Percentiles rank a stretch among this genome's conserved stretches.
Evolutionary conservation across 2,329 filamentous ascomycete genomes (phyloP).

Genomic region (Colletotrichum scovillei): DNA sequence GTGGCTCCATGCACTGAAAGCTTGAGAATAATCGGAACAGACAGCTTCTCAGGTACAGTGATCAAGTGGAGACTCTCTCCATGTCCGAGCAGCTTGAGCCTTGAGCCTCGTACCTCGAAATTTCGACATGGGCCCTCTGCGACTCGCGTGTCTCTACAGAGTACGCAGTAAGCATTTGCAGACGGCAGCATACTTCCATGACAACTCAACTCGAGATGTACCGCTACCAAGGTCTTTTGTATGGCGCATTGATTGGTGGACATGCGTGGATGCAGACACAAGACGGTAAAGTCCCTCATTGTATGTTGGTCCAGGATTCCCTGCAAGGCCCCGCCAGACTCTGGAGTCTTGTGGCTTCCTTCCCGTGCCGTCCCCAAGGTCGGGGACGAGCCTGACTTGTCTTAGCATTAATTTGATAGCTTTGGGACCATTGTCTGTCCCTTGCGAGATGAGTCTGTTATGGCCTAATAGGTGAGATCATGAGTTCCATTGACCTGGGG

Average conservation of each 20-base stretch:
- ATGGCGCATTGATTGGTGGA: not conserved
- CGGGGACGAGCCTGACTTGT: not conserved
- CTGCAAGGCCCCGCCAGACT: constrained; percentile 7
- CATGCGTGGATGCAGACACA: not conserved
- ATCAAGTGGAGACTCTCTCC: not conserved
- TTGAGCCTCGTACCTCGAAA: constrained; percentile 9
- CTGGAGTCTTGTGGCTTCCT: constrained; percentile 13
- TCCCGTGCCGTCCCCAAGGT: constrained; percentile 22
- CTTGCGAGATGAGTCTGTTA: too few relatives aligned
- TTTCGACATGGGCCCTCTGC: not conserved
- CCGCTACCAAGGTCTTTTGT: too few relatives aligned
- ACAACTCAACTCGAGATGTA: not conserved
- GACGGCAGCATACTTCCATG: not conserved
- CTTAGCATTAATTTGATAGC: not conserved
- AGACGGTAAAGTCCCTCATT: not conserved
- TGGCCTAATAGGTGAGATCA: too few relatives aligned
- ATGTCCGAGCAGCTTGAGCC: constrained; percentile 4
- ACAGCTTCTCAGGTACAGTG: constrained; percentile 23
- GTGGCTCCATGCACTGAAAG: not conserved
- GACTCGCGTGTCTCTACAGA: not conserved
- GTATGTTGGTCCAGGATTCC: constrained; percentile 12
- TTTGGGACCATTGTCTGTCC: not conserved
- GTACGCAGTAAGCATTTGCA: not conserved
- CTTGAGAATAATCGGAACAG: not conserved
- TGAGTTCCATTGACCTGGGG: too few relatives aligned